Evolutionary conservation across 208 protist genomes (phyloP), one percentile per base, ranked within the genome.

Genomic region (Tritrichomonas foetus): DNA sequence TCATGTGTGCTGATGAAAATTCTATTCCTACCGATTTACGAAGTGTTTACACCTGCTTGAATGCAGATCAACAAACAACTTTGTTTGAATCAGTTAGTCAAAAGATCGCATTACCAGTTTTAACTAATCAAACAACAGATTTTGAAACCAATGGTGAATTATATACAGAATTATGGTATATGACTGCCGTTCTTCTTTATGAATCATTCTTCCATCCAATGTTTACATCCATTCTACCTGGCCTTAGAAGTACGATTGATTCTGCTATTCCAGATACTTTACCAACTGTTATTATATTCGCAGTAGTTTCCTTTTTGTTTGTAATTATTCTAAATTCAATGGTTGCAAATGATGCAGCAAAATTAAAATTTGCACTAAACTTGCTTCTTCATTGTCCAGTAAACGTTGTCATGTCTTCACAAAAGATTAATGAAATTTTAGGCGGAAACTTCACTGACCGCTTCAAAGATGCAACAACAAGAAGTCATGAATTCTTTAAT

Each of bases 121-220:
- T 61, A 5, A 22, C 5, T 61, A 16, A 16, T 22, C 5, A 61
- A 22, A 22, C 16, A 16, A 61, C 11, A 22, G 16, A 61, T 22
- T 22, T 61, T 61, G 16, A 61, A 22, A 5, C 16, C 16, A 25
- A 0, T 50, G 74, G 50, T 8, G 3, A 8, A 3, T n/a, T 39
- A 50, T 11, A 50, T 8, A 0, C 16, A 50, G 16, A 41, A 30
- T 5, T 82, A n/a, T 82, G 74, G 74, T 39, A 50, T 16, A 41
- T 41, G 0, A 39, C 39, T 22, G 33, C 74, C 3, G 30, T 82
- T 50, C 14, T 47, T n/a, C 22, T 82, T 3, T 78, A 78, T 78
- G 33, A 78, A 39, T 39, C 5, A 14, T 78, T 78, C 69, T 78
- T 78, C 33, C 69, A 78, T 78, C 69, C 69, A 78, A 84, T 84